These are phyloP conservation scores for Rhodotorula babjevae DNA, from an alignment of 768 basidiomycete genomes.

Conservation along the genomic window DNA sequence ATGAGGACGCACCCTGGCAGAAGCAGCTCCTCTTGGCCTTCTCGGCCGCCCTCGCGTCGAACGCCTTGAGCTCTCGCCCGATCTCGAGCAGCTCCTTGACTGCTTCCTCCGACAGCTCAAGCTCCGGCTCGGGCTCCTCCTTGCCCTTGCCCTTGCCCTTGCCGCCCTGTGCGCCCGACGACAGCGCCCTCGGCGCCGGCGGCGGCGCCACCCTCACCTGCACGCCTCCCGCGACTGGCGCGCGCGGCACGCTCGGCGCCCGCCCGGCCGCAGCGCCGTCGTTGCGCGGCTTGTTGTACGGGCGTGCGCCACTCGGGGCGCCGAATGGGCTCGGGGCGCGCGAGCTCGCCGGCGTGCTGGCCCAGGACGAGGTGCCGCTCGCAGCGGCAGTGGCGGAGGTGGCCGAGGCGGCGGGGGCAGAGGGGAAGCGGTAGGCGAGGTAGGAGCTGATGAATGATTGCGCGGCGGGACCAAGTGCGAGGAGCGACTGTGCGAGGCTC, in stretches of 20 bases:
- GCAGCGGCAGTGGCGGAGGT: not conserved
- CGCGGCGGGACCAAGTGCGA: constrained; percentile 4
- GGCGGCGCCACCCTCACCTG: not conserved
- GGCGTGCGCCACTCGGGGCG: not conserved
- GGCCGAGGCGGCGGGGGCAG: not conserved
- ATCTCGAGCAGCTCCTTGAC: constrained; percentile 1
- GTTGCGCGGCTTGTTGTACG: constrained; percentile 13
- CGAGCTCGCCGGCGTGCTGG: not conserved
- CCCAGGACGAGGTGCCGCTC: not conserved
- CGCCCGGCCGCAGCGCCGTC: not conserved
- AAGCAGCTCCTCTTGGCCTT: constrained; percentile 10
- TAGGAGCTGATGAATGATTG: constrained; percentile 8
- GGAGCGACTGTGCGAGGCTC: constrained; percentile 10
- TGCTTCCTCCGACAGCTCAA: constrained; percentile 13
- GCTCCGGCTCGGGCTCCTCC: not conserved
- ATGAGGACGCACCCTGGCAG: constrained; percentile 19
- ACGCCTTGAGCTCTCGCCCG: constrained; percentile 4
- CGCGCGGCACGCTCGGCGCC: not conserved
- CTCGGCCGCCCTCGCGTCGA: not conserved
- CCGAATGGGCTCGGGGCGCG: not conserved
- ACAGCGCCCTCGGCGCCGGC: too few relatives aligned
- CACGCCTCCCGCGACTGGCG: not conserved
- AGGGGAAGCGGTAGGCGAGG: constrained; percentile 12
- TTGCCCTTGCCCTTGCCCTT: constrained; percentile 1
- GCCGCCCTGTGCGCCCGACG: not conserved